Evolutionary conservation across 495 filamentous ascomycete species (phyloP).

Genomic region (Penicillium cataractarum): DNA sequence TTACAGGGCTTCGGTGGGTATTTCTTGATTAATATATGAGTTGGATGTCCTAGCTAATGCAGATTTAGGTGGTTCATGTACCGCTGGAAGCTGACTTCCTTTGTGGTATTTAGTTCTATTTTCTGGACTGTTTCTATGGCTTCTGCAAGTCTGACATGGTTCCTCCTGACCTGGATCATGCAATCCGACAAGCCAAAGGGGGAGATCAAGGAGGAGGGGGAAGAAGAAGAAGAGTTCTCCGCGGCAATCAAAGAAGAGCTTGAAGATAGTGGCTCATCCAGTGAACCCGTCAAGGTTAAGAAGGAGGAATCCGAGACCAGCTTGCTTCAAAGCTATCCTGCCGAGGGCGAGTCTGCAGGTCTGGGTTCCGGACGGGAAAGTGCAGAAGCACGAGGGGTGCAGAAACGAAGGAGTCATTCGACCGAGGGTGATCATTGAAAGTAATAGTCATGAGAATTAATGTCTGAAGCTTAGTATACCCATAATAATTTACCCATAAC

Average conservation of each 20-base stretch:
- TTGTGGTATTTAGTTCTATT: slow-evolving; percentile 62
- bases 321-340: slow-evolving; percentile 26
- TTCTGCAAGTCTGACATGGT: slow-evolving; percentile 62
- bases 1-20: slow-evolving; percentile 66
- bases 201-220: slow-evolving; percentile 32
- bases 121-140: slow-evolving; percentile 79
- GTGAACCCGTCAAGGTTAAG: slow-evolving; percentile 22
- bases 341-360: slow-evolving; percentile 20
- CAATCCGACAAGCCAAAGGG: slow-evolving; percentile 21
- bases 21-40: background rate
- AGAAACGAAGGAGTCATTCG: slow-evolving; percentile 40
- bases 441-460: background rate
- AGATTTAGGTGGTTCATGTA: slow-evolving; percentile 76
- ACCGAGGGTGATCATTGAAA: slow-evolving; percentile 28
- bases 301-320: slow-evolving; percentile 28
- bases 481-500: background rate
- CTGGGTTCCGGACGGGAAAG: slow-evolving; percentile 41
- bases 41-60: slow-evolving; percentile 13
- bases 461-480: slow-evolving; percentile 6
- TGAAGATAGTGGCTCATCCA: slow-evolving; percentile 20
- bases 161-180: slow-evolving; percentile 47
- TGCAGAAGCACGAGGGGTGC: slow-evolving; percentile 36
- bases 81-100: slow-evolving; percentile 68
- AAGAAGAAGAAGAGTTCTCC: slow-evolving; percentile 24
- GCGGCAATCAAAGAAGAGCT: slow-evolving; percentile 35